phyloP scores from a whole-genome alignment of 768 basidiomycete species.

The Rhodotorula taiwanensis region DNA sequence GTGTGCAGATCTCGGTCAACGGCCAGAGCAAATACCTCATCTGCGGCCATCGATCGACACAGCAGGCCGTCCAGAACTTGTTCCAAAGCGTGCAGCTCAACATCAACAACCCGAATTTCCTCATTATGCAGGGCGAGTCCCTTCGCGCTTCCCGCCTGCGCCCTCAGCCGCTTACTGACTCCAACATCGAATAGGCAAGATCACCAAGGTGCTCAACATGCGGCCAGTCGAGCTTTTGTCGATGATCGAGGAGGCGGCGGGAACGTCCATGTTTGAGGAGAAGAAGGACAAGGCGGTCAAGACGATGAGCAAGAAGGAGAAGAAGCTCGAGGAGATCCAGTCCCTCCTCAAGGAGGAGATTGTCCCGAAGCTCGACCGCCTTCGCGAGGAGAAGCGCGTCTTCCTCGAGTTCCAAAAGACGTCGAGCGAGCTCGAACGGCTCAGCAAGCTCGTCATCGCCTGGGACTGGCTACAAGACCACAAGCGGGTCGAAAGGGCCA shows the following conservation, averaged over 20 bases:
- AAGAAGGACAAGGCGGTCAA: conserved; percentile 92
- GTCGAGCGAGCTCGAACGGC: conserved; percentile 74
- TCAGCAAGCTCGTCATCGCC: conserved; percentile 72
- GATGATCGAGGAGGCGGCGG: conserved; percentile 97
- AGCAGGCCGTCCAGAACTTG: conserved; percentile 74
- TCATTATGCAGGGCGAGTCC: conserved; percentile 84
- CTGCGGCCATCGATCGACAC: conserved; percentile 87
- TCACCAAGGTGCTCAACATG: conserved; percentile 99
- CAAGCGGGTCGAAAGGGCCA: conserved; percentile 41
- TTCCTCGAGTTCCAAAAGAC: conserved; percentile 87
- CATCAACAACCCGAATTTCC: conserved; percentile 98
- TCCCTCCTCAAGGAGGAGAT: conserved; percentile 78
- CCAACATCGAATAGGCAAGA: conserved; percentile 51
- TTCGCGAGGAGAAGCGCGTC: conserved; percentile 78
- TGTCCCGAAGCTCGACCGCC: conserved; percentile 83
- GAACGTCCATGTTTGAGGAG: conserved; percentile 98
- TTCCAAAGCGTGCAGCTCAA: conserved; percentile 97
- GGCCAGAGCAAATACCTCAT: conserved; percentile 90
- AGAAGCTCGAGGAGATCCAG: conserved; percentile 82
- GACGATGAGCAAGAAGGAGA: conserved; percentile 96
- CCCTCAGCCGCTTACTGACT: neutral
- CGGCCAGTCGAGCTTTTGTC: conserved; percentile 93
- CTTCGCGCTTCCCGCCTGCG: neutral
- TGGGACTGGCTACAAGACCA: conserved; percentile 65
- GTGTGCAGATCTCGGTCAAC: conserved; percentile 72